A percentile compares a stretch with the other conserved stretches of the same genome.
Conservation (phyloP, 495 filamentous ascomycete genomes). For the Penicillium mononematosum region DNA sequence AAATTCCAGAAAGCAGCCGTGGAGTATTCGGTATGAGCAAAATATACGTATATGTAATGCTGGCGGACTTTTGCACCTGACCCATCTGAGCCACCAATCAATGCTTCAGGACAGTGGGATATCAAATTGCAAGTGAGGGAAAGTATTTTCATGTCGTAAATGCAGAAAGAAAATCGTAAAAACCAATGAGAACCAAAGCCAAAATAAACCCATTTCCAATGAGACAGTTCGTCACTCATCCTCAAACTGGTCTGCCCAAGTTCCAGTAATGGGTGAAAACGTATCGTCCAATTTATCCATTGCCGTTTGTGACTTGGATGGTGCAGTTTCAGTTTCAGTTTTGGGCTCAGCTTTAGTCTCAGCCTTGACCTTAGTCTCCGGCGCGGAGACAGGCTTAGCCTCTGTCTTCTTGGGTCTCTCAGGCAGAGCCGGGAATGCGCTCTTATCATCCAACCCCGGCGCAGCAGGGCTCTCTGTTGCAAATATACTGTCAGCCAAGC, state of each 20-base stretch:
- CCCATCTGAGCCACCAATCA: not conserved
- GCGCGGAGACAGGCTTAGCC: not conserved
- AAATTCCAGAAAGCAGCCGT: not conserved
- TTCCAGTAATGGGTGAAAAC: slow-evolving; percentile 29
- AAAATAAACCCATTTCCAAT: not conserved
- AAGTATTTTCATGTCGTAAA: slow-evolving; percentile 6
- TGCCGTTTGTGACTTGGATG: slow-evolving; percentile 11
- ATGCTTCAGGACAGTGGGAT: not conserved
- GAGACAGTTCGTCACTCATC: slow-evolving; percentile 19
- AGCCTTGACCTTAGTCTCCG: not conserved
- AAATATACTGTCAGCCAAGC: slow-evolving; percentile 17
- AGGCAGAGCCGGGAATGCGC: slow-evolving; percentile 47
- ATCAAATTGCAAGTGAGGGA: slow-evolving; percentile 7
- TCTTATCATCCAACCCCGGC: slow-evolving; percentile 33
- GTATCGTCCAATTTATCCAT: slow-evolving; percentile 30
- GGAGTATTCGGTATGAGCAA: not conserved
- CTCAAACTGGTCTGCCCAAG: slow-evolving; percentile 44
- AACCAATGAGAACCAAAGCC: not conserved
- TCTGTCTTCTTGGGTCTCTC: slow-evolving; percentile 23
- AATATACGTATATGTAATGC: not conserved
- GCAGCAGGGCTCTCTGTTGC: slow-evolving; percentile 16
- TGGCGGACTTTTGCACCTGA: not conserved
- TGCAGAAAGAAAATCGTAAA: slow-evolving; percentile 5
- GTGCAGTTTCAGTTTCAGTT: not conserved
- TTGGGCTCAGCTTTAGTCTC: not conserved